Conservation (phyloP, 345 rosid species). For the Gossypium thurberi region DNA sequence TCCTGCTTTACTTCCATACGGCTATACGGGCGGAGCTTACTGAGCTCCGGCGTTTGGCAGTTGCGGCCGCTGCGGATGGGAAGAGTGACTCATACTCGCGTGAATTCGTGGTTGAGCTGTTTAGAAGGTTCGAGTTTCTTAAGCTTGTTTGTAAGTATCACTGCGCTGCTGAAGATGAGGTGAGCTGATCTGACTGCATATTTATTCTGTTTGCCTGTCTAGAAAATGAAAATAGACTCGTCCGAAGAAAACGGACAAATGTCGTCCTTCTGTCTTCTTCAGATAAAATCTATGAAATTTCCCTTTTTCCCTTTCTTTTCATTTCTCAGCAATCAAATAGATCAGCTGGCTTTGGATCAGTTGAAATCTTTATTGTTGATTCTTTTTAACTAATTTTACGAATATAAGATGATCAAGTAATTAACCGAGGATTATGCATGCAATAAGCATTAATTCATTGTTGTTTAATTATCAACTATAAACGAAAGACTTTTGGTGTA, state of each 20-base stretch:
- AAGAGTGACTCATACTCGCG: slow-evolving; percentile 19
- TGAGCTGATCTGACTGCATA: slow-evolving; percentile 15
- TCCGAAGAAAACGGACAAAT: neutral
- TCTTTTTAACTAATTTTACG: neutral
- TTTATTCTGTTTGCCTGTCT: neutral
- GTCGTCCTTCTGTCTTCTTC: neutral
- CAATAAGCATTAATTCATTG: neutral
- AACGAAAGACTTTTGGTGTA: neutral
- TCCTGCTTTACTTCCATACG: slow-evolving; percentile 60
- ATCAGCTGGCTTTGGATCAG: neutral
- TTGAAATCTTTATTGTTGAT: neutral
- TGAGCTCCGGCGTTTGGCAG: slow-evolving; percentile 42
- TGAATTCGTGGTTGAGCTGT: slow-evolving; percentile 31
- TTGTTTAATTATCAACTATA: neutral
- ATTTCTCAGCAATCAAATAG: slow-evolving; percentile 1
- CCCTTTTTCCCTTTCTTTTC: neutral
- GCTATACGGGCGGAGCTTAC: slow-evolving; percentile 54
- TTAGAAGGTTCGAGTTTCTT: slow-evolving; percentile 50
- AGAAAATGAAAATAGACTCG: neutral
- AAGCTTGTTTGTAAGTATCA: slow-evolving; percentile 63
- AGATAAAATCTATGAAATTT: neutral
- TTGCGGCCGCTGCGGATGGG: slow-evolving; percentile 27
- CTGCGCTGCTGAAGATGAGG: slow-evolving; percentile 74
- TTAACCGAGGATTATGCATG: neutral
- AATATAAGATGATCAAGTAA: slow-evolving; percentile 5